Conservation (phyloP, 192 early-diverging fungal genomes). For the Endogone sp. region DNA sequence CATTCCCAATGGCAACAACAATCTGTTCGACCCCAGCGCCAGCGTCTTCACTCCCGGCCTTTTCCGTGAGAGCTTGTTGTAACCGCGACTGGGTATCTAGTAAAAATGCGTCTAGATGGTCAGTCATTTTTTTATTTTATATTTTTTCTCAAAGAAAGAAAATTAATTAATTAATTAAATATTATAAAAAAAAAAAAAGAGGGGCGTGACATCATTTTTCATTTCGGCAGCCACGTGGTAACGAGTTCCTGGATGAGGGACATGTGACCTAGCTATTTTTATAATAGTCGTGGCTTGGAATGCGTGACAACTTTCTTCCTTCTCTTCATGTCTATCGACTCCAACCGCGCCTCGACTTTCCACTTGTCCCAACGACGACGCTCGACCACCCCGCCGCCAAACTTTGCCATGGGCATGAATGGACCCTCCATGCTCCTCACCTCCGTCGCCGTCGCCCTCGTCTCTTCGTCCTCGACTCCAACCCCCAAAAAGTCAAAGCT, state of each 20-base stretch:
- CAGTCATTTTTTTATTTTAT: background rate
- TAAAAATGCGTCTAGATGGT: background rate
- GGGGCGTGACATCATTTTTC: background rate
- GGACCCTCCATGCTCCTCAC: background rate
- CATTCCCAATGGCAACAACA: conserved; percentile 64
- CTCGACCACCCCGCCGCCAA: background rate
- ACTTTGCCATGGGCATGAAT: background rate
- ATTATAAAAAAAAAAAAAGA: too few relatives aligned
- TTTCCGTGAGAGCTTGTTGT: background rate
- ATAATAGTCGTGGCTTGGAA: too few relatives aligned
- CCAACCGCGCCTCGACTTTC: background rate
- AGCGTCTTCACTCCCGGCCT: background rate
- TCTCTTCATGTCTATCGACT: background rate
- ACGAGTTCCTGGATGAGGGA: background rate
- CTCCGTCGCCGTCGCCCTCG: background rate
- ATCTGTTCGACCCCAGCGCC: background rate
- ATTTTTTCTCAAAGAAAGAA: background rate
- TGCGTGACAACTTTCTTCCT: too few relatives aligned
- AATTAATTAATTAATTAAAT: background rate
- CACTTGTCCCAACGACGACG: background rate
- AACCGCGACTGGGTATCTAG: background rate
- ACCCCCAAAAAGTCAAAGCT: background rate
- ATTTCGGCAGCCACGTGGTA: background rate
- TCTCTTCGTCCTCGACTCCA: background rate
- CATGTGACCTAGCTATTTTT: background rate